Base-by-base conservation (phyloP, 768 basidiomycete species). In the Hortiboletus campestris region DNA sequence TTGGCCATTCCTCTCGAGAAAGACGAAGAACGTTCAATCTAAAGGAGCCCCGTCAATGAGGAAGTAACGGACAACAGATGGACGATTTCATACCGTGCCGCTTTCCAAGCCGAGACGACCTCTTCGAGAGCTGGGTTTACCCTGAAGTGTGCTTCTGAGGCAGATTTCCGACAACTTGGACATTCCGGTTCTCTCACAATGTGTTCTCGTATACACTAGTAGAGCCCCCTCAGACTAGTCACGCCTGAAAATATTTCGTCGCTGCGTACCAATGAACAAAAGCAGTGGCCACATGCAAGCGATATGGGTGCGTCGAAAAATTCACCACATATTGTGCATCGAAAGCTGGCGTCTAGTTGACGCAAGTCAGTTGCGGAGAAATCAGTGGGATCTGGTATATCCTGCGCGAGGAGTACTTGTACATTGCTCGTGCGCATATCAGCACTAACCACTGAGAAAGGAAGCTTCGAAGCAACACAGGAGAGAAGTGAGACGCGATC, bases 271-370 rank as follows among this genome's bases (percentile, higher is more conserved):
- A 81, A 66, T 14, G 88, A 90, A 72, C 91, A 93, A 67, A 92
- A 94, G 46, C 84, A 86, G 63, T 94, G 91, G 1, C 89, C 91
- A 65, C 91, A 93, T 6, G 69, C 68, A 5, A 93, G 78, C 3
- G 82, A 83, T 28, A 93, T 85, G 6, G 91, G 91, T 0, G 79
- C 89, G 49, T 81, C 80, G 63, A 83, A 89, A 34, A 85, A 76
- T 56, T 91, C 88, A 38, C 84, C 77, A 66, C 91, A 94, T 51
- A 94, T 91, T 28, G 80, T 78, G 62, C 91, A 94, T 16, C 88
- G 78, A 56, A 89, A 73, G 11, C 85, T 78, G 19, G 78, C 67
- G 61, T 94, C 91, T 17, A 93, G 69, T 29, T 74, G 72, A 25
- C 80, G 77, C 13, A 94, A 74, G n/a, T 82, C 82, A 14, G 82